Conservation (phyloP, 495 filamentous ascomycete species). For the Aspergillus egyptiacus region DNA sequence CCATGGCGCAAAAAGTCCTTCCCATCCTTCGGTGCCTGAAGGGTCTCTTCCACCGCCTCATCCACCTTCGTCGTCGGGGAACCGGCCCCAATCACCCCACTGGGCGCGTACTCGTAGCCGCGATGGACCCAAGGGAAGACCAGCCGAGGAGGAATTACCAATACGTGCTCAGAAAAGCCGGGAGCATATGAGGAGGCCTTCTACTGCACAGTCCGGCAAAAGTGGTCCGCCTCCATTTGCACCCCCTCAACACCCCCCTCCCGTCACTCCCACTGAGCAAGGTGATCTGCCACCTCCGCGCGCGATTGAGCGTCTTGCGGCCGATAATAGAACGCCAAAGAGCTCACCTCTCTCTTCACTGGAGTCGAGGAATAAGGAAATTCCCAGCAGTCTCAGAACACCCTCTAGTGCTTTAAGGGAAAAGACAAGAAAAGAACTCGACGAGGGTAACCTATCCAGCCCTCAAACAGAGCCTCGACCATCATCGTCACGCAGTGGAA, state of each 20-base stretch:
- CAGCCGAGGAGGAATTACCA: conserved; percentile 34
- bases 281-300: conserved; percentile 26
- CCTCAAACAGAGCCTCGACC: conserved; percentile 21
- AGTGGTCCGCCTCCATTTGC: conserved; percentile 19
- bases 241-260: conserved; percentile 22
- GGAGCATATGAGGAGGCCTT: conserved; percentile 41
- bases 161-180: conserved; percentile 42
- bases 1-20: conserved; percentile 29
- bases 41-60: conserved; percentile 29
- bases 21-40: conserved; percentile 30
- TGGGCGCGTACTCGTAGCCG: conserved; percentile 31
- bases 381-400: conserved; percentile 19
- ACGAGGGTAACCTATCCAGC: conserved; percentile 14
- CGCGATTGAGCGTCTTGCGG: conserved; percentile 21
- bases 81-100: conserved; percentile 25
- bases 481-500: conserved; percentile 29
- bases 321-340: conserved; percentile 19
- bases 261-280: conserved; percentile 10
- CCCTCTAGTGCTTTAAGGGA: conserved; percentile 13
- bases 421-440: conserved; percentile 13
- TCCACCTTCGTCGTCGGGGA: conserved; percentile 20
- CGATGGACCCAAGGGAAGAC: conserved; percentile 33
- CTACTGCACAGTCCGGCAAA: conserved; percentile 30
- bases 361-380: conserved; percentile 24
- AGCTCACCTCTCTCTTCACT: conserved; percentile 13